Conservation (phyloP, 176 grass and related monocot species). For the Lolium multiflorum region DNA sequence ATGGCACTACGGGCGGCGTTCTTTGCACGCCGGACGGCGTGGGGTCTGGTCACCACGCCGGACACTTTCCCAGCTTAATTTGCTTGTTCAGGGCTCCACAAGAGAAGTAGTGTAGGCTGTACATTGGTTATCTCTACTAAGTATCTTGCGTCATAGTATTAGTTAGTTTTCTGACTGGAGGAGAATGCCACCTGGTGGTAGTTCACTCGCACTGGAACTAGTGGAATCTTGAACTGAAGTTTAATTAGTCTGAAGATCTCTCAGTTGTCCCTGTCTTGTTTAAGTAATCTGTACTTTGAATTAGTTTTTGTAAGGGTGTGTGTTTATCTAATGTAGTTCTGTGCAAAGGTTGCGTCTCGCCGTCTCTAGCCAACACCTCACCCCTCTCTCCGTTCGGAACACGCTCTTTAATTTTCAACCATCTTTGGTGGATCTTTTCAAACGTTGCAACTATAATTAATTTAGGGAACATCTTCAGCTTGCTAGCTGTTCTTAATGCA, state of each 20-base stretch:
- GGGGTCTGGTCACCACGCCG: not conserved
- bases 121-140: constrained; percentile 20
- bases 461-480: not conserved
- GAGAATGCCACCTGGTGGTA: not conserved
- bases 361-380: not conserved
- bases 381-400: not conserved
- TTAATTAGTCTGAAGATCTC: not conserved
- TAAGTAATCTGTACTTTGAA: not conserved
- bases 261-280: not conserved
- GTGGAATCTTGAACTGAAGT: constrained; percentile 35
- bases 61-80: not conserved
- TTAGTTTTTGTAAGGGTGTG: not conserved
- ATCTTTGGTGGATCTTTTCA: not conserved
- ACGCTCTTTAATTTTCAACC: not conserved
- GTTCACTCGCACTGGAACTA: constrained; percentile 29
- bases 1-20: not conserved
- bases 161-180: not conserved
- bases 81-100: constrained; percentile 11
- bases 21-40: constrained; percentile 7
- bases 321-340: not conserved
- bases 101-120: constrained; percentile 28
- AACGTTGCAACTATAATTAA: not conserved
- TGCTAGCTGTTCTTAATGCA: not conserved
- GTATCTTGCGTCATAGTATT: not conserved
- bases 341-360: not conserved